These are phyloP conservation scores for Kluyveromyces sp. DNA, from an alignment of 1,139 yeast species.

Conservation along the genomic window DNA sequence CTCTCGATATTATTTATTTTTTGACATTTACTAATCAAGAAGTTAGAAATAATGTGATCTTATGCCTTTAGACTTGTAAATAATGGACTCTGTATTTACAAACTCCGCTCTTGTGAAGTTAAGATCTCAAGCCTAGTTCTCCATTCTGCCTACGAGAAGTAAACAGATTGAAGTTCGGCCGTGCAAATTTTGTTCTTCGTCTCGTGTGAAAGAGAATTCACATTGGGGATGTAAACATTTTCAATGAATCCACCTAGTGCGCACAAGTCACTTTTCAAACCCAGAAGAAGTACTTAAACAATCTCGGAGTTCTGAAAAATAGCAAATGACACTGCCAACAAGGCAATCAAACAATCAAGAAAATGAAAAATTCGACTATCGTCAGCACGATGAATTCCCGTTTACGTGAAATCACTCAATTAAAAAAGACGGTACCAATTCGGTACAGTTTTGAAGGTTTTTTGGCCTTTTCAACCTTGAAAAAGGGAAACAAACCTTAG, in stretches of 20 bases:
- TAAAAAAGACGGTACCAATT: conserved; percentile 1
- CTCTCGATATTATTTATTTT: too few species aligned
- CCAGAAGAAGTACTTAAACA: conserved; percentile 5
- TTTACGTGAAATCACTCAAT: conserved; percentile 5
- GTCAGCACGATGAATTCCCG: not conserved
- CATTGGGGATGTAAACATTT: conserved; percentile 3
- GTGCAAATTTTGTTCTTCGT: conserved; percentile 7
- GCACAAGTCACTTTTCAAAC: not conserved
- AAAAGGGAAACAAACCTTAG: not conserved
- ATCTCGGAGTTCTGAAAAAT: not conserved
- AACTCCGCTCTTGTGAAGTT: conserved; percentile 24
- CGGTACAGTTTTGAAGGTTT: not conserved
- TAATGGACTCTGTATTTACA: conserved; percentile 22
- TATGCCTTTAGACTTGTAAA: conserved; percentile 31
- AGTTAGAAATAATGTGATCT: conserved; percentile 14
- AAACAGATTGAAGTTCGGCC: not conserved
- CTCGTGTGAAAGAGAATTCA: conserved; percentile 8
- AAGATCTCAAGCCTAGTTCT: conserved; percentile 7
- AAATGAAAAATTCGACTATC: not conserved
- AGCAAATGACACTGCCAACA: not conserved
- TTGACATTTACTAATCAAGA: too few species aligned
- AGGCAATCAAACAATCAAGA: not conserved
- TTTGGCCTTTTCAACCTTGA: conserved; percentile 1
- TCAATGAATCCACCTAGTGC: conserved; percentile 1
- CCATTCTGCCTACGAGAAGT: not conserved